phyloP scores from a whole-genome alignment of 2,329 filamentous ascomycete genomes.

The Ascochyta clinopodiicola region DNA sequence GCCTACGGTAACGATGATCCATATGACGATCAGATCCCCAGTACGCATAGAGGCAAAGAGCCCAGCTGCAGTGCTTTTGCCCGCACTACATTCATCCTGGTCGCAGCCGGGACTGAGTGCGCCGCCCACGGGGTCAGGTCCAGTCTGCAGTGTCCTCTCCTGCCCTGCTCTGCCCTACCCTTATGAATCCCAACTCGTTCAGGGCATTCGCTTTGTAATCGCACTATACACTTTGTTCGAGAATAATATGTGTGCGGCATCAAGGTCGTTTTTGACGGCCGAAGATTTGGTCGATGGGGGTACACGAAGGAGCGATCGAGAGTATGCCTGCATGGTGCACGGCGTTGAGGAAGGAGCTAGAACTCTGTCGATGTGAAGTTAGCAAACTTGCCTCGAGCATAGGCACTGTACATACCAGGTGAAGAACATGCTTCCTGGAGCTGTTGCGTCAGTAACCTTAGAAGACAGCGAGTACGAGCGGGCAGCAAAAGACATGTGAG shows the following conservation, averaged over 20 bases:
- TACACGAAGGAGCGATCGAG: not conserved
- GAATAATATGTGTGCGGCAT: not conserved
- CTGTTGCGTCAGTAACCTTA: not conserved
- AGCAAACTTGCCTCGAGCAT: not conserved
- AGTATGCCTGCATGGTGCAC: not conserved
- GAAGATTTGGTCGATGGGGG: not conserved
- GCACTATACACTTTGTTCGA: not conserved
- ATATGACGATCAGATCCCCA: not conserved
- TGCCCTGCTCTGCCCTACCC: too few species aligned
- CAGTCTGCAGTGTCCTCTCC: not conserved
- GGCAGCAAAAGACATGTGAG: not conserved
- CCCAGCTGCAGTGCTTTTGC: not conserved
- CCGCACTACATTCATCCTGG: not conserved
- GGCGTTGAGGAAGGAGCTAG: not conserved
- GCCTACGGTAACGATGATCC: not conserved
- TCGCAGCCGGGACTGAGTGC: not conserved
- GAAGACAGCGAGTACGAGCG: not conserved
- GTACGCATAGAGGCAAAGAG: not conserved
- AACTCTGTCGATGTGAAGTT: not conserved
- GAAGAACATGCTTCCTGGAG: not conserved
- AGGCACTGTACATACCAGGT: not conserved
- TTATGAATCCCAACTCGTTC: not conserved
- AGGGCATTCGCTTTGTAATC: not conserved
- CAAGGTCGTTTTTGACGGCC: not conserved
- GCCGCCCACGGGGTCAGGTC: not conserved